Conservation (phyloP, 139 green algal genomes). For the Mychonastes homosphaera region DNA sequence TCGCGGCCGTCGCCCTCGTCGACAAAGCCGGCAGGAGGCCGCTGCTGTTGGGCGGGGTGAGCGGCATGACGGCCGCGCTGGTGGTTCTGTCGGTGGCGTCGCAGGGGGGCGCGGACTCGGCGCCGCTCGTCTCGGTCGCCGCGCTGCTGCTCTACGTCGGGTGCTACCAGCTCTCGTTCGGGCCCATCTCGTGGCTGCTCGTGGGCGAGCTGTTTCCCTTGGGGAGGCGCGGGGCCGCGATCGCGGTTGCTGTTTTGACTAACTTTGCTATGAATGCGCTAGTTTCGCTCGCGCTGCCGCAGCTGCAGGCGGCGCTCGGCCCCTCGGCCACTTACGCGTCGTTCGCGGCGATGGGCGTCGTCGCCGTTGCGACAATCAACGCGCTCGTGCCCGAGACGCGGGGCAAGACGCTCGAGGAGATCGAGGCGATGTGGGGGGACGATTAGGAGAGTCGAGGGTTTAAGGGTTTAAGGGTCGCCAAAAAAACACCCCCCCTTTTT, state of each 20-base stretch:
- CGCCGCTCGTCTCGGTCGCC: conserved; percentile 44
- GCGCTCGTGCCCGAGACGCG: conserved; percentile 76
- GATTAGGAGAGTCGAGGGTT: not conserved
- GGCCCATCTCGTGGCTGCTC: conserved; percentile 77
- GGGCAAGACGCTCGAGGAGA: conserved; percentile 86
- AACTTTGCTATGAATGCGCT: conserved; percentile 87
- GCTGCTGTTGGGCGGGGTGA: conserved; percentile 72
- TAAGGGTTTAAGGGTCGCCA: not conserved
- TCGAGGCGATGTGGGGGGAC: conserved; percentile 57
- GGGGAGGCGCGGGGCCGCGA: conserved; percentile 45
- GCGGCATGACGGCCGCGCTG: conserved; percentile 50
- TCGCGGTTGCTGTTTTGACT: conserved; percentile 72
- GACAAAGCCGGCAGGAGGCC: conserved; percentile 64
- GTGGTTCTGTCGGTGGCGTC: conserved; percentile 34
- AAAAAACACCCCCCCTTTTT: not conserved
- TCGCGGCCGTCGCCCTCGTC: conserved; percentile 64
- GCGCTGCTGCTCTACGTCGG: conserved; percentile 83
- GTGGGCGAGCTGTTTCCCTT: conserved; percentile 86
- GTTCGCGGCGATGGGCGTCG: conserved; percentile 63
- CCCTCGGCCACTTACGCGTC: conserved; percentile 51
- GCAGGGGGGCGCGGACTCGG: conserved; percentile 11
- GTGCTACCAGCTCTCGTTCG: conserved; percentile 84
- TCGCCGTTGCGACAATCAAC: conserved; percentile 56
- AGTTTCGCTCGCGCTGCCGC: conserved; percentile 58
- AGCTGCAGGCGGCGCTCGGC: conserved; percentile 53